These are phyloP conservation scores for Aspergillus steynii DNA, from an alignment of 495 filamentous ascomycete genomes.

Conservation along the genomic window DNA sequence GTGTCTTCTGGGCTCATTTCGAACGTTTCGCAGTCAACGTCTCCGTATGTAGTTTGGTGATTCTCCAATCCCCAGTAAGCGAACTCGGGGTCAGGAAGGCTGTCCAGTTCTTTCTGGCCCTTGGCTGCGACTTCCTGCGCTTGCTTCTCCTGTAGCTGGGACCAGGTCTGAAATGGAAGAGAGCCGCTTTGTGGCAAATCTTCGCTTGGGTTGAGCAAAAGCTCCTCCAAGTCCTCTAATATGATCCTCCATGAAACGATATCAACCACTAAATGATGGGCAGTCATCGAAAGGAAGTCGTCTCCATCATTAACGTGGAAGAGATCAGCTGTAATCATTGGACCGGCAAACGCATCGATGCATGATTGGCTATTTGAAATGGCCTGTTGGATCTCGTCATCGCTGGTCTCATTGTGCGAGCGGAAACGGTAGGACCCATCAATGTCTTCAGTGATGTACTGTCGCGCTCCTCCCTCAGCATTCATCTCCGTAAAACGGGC, in stretches of 20 bases:
- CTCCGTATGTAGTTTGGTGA: slow-evolving; percentile 46
- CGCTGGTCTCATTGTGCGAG: slow-evolving; percentile 20
- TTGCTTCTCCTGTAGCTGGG: slow-evolving; percentile 46
- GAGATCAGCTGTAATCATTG: slow-evolving; percentile 44
- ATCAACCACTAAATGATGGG: slow-evolving; percentile 70
- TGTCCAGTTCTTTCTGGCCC: slow-evolving; percentile 27
- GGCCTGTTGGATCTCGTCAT: slow-evolving; percentile 29
- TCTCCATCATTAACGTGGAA: slow-evolving; percentile 49
- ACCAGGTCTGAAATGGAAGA: slow-evolving; percentile 68
- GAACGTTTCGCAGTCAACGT: slow-evolving; percentile 46
- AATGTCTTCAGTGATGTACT: slow-evolving; percentile 40
- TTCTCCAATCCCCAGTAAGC: slow-evolving; percentile 56
- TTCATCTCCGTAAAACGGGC: slow-evolving; percentile 54
- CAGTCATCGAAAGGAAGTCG: slow-evolving; percentile 61
- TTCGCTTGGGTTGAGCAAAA: slow-evolving; percentile 50
- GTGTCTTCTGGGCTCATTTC: slow-evolving; percentile 48
- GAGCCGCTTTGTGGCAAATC: slow-evolving; percentile 32
- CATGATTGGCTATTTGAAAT: slow-evolving; percentile 42
- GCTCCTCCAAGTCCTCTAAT: slow-evolving; percentile 64
- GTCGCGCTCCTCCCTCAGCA: slow-evolving; percentile 28
- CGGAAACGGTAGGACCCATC: slow-evolving; percentile 39
- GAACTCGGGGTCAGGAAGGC: slow-evolving; percentile 34
- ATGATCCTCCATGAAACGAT: slow-evolving; percentile 71
- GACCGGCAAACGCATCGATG: slow-evolving; percentile 46
- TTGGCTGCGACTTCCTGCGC: slow-evolving; percentile 22